Base-by-base conservation (phyloP, 164 flowering plant genomes). In the Nelumbo lutea region DNA sequence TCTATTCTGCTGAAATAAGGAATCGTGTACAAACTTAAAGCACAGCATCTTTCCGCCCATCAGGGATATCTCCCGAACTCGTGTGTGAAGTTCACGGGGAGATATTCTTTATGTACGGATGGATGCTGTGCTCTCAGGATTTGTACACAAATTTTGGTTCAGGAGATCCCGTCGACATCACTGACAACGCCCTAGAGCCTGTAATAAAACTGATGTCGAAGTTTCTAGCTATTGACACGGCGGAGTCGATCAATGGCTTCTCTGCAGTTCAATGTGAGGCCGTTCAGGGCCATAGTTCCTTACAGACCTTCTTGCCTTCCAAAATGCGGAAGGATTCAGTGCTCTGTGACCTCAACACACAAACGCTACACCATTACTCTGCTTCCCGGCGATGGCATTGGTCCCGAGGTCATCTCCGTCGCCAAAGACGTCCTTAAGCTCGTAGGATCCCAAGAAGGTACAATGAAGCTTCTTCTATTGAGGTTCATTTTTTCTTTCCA, bases 381-480 rank as follows among this genome's bases (percentile, higher is more conserved):
- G 38, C 92, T 95, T 64, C 97, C 97, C 14, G 99, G 99, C 45
- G 99, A 95, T 70, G 99, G 99, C 57, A 95, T 95, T 63, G 99
- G 99, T 65, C 99, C 99, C 0, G 99, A 95, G 74, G 89, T 92
- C 69, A 76, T 92, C 72, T 82, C 97, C 69, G 90, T 90, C 57
- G 89, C 99, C 61, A 90, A 88, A 68, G 73, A 80, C 45, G 96
- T 87, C 46, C 98, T 95, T 68, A 68, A 71, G 6, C 84, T 85
- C 62, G 83, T 81, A 14, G 98, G 80, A 13, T 82, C 89, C 59
- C 81, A 77, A 9, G 83, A 91, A 84, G 96, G 97, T 90, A 43
- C 9, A 8, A 14, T 59, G 2, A 8, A 9, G 62, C 6, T 43
- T 61, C 3, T 45, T 48, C 46, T 11, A 6, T 27, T 9, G 11